A percentile compares a stretch with the other conserved stretches of the same genome.
Conservation (phyloP, 371 early-diverging fungal species). For the Edhazardia aedis region DNA sequence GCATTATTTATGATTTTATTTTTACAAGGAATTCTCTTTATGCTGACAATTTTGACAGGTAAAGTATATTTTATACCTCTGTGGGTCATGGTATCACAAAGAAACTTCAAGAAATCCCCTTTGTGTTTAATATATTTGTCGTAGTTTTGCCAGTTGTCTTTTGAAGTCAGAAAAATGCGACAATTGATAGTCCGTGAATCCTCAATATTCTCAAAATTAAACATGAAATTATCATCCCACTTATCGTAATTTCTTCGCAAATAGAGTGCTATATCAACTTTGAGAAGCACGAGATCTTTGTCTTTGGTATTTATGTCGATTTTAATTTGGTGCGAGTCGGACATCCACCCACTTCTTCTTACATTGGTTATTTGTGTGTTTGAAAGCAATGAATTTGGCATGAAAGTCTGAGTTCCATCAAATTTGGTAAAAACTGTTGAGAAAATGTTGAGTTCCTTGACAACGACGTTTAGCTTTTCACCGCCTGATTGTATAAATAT, state of each 20-base stretch:
- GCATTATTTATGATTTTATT: too few relatives aligned
- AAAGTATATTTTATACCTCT: too few relatives aligned
- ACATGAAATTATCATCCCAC: slow-evolving; percentile 42
- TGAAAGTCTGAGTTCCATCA: slow-evolving; percentile 43
- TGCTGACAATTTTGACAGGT: too few relatives aligned
- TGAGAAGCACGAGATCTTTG: slow-evolving; percentile 32
- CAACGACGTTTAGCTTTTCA: slow-evolving; percentile 42
- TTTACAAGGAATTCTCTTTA: too few relatives aligned
- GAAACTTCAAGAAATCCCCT: too few relatives aligned
- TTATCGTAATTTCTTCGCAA: slow-evolving; percentile 32
- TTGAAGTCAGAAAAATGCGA: slow-evolving; percentile 44
- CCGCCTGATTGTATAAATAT: slow-evolving; percentile 37
- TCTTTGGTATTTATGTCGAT: slow-evolving; percentile 30
- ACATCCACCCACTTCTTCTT: slow-evolving; percentile 36
- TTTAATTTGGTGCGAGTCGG: slow-evolving; percentile 43
- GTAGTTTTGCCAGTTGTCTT: slow-evolving; percentile 45
- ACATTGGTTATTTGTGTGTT: slow-evolving; percentile 41
- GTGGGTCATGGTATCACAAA: too few relatives aligned
- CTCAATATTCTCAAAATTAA: slow-evolving; percentile 45
- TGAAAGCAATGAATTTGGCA: slow-evolving; percentile 40
- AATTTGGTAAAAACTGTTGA: slow-evolving; percentile 45
- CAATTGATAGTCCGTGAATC: slow-evolving; percentile 44
- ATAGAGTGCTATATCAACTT: slow-evolving; percentile 28
- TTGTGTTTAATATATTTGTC: slow-evolving; percentile 39
- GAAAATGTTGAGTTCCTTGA: slow-evolving; percentile 46